Conservation (phyloP, 768 basidiomycete species). For the Phaffia tasmanica region DNA sequence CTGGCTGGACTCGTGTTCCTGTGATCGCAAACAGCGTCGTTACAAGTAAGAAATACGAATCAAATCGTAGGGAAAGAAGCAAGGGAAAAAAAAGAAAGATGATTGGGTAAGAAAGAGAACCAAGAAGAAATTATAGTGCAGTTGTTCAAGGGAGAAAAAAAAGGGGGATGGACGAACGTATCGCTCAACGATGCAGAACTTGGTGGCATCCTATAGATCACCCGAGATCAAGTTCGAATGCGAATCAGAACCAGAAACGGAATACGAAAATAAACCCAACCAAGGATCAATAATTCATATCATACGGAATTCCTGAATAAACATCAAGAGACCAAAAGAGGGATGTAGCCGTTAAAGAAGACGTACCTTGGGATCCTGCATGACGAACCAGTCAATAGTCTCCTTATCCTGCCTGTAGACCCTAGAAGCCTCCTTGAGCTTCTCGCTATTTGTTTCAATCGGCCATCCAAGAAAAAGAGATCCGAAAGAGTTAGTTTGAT, state of each 20-base stretch:
- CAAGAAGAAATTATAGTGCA: constrained; percentile 1
- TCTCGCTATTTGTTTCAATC: constrained; percentile 18
- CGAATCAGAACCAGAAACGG: neutral
- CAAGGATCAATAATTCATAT: neutral
- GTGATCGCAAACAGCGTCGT: neutral
- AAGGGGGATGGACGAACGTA: neutral
- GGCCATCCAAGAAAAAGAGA: neutral
- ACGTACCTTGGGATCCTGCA: constrained; percentile 38
- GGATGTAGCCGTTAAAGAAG: neutral
- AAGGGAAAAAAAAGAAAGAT: constrained; percentile 30
- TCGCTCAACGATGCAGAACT: constrained; percentile 38
- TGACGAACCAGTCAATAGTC: constrained; percentile 39
- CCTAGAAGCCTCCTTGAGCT: constrained; percentile 37
- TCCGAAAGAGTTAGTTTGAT: neutral
- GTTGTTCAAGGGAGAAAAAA: neutral
- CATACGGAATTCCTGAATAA: neutral
- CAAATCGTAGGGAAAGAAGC: neutral
- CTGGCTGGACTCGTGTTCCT: too few relatives aligned
- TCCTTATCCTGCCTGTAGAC: constrained; percentile 38
- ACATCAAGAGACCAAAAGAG: neutral
- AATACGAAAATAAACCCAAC: neutral
- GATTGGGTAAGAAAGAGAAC: constrained; percentile 37
- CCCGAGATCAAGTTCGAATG: neutral
- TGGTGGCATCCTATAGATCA: constrained; percentile 32
- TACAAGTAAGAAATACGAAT: neutral